Percentiles rank a stretch among this genome's conserved stretches.
Conservation (phyloP, 129 eudicot species). For the Apium graveolens region DNA sequence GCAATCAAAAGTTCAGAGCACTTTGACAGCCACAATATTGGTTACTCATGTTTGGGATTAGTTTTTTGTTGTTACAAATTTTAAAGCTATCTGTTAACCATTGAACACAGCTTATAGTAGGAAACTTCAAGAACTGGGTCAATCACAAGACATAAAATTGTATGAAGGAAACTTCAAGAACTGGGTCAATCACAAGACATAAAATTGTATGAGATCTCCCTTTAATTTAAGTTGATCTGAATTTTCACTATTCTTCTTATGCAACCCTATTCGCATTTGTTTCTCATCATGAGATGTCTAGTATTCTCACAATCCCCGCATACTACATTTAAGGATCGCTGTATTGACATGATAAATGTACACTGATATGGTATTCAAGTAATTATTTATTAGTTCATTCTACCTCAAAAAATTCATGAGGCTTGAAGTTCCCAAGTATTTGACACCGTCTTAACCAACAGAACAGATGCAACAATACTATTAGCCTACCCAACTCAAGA, state of each 20-base stretch:
- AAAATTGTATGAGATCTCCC: too few species aligned
- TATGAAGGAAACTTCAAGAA: background rate
- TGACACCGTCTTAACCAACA: background rate
- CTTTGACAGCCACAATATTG: background rate
- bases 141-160: background rate
- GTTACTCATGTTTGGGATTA: background rate
- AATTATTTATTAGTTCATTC: too few species aligned
- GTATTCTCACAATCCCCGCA: background rate
- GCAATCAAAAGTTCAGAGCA: background rate
- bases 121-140: background rate
- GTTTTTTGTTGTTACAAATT: too few species aligned
- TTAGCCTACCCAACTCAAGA: background rate
- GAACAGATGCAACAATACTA: background rate
- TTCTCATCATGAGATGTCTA: background rate
- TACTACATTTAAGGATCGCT: background rate
- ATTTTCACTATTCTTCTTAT: too few species aligned
- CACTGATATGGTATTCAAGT: background rate
- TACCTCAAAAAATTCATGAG: background rate
- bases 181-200: background rate
- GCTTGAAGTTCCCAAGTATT: background rate
- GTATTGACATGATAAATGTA: background rate
- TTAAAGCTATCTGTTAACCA: background rate
- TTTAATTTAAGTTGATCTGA: too few species aligned
- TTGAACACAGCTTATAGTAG: background rate
- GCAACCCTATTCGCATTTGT: background rate